Base-by-base conservation (phyloP, 2,329 filamentous ascomycete species). In the Aspergillus tamarii region DNA sequence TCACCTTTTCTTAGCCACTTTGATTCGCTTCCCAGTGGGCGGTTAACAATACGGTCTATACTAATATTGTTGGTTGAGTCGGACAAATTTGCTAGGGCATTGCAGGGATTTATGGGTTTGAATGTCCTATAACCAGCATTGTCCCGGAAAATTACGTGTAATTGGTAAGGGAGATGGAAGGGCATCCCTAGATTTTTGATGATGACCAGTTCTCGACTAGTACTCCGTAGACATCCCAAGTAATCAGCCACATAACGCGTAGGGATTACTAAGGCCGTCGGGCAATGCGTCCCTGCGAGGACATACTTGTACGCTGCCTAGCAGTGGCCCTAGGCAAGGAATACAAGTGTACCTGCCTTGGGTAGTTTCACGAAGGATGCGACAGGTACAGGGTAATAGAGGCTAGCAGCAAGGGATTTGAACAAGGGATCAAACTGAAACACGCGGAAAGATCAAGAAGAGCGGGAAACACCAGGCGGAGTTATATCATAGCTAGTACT, bases 401-500 rank as follows among this genome's bases (percentile, higher is more conserved):
- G 32, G 39, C 36, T 43, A 43, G 30, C 53, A 48, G 61, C 52
- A 64, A 61, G 61, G 64, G 23, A 21, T 46, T 60, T 34, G 43
- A 60, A 62, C 48, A 57, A 61, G 54, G 46, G 45, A 62, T 39
- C n/a, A 30, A 58, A 41, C 39, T 62, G 55, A 61, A 64, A 59
- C 46, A 62, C 39, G 28, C 19, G 45, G 16, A 32, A 19, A 57
- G 28, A 14, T 32, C 28, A 52, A 10, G 16, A 3, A 4, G 26
- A 50, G 14, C 8, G 26, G 8, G 19, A 50, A 32, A 52, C 48
- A 32, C 19, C 48, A 52, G 28, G 11, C 19, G 12, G 45, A 16
- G 45, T 48, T 26, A 26, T 23, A 48, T 14, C 23, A 48, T 48
- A 14, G 23, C 28, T 48, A 48, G 23, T 28, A 46, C 21, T 34